Conservation (phyloP, 1,284 basidiomycete genomes). For the Porogramme epimiltina region DNA sequence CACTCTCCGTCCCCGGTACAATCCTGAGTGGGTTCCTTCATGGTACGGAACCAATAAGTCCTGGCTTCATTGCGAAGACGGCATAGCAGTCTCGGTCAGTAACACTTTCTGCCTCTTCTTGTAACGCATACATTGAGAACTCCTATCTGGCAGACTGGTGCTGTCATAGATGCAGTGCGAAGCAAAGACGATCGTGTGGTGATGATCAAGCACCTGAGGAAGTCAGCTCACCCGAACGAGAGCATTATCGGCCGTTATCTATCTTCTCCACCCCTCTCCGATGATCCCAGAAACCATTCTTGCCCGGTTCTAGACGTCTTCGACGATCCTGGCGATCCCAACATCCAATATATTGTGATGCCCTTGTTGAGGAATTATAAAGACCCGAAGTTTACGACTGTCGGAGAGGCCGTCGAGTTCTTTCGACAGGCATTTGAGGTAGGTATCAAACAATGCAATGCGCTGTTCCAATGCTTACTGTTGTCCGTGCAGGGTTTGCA, state of each 20-base stretch:
- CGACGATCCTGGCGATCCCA: neutral
- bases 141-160: no score
- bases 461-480: neutral
- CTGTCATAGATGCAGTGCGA: neutral
- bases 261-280: neutral
- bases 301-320: constrained; percentile 7
- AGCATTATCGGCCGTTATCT: constrained; percentile 13
- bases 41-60: no score
- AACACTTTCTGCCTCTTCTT: no score
- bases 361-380: constrained; percentile 22
- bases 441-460: neutral
- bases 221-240: constrained; percentile 1
- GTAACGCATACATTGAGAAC: no score
- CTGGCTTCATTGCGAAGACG: no score
- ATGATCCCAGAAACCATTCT: constrained; percentile 17
- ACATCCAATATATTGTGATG: constrained; percentile 22
- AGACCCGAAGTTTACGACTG: constrained; percentile 17
- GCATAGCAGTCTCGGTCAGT: no score
- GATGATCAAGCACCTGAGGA: neutral
- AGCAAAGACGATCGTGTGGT: neutral
- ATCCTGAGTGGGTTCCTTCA: no score
- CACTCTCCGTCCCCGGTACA: no score
- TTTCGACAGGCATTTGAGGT: constrained; percentile 26
- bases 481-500: constrained; percentile 15
- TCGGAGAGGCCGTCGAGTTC: constrained; percentile 24